Percentiles rank a stretch among this genome's conserved stretches.
These are phyloP conservation scores for Solanum sitiens DNA, from an alignment of 257 asterid species.

Conservation along the genomic window DNA sequence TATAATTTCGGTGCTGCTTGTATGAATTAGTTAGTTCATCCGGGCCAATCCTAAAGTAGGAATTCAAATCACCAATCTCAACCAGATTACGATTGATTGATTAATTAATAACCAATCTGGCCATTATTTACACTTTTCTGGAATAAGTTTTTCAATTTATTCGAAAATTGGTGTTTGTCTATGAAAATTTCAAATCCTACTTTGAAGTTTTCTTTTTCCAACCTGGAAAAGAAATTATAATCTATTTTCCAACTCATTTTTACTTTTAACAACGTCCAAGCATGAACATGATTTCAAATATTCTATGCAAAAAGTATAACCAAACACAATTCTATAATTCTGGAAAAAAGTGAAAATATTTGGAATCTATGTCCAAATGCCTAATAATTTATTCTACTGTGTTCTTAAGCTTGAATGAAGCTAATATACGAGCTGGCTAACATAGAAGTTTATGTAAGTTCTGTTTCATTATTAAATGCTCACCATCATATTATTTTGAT, in stretches of 20 bases:
- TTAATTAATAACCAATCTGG: not conserved
- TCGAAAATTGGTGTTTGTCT: not conserved
- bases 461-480: slow-evolving; percentile 3
- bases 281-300: not conserved
- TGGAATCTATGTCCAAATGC: not conserved
- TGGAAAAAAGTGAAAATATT: not conserved
- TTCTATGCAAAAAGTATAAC: not conserved
- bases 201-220: not conserved
- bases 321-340: not conserved
- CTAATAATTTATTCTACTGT: not conserved
- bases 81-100: not conserved
- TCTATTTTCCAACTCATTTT: not conserved
- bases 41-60: not conserved
- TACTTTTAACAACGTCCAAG: not conserved
- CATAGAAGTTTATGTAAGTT: not conserved
- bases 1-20: not conserved
- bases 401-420: not conserved
- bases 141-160: not conserved
- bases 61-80: not conserved
- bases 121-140: not conserved
- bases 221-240: not conserved
- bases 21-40: not conserved
- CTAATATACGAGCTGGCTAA: not conserved
- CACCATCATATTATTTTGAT: slow-evolving; percentile 1
- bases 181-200: not conserved